Percentiles rank a stretch among this genome's conserved stretches.
phyloP scores from a whole-genome alignment of 129 eudicot genomes.

The Smallanthus sonchifolius region DNA sequence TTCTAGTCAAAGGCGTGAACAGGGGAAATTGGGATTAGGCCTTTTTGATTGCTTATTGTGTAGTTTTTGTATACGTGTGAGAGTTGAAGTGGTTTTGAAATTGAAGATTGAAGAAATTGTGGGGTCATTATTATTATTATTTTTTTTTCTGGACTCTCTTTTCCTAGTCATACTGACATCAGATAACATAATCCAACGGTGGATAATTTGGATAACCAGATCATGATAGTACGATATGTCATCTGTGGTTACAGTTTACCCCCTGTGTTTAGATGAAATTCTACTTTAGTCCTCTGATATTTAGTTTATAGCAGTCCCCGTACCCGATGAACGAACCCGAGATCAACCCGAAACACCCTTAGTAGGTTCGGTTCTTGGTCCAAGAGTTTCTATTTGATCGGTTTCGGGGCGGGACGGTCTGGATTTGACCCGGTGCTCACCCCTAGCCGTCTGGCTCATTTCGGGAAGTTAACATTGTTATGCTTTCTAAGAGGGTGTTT shows the following conservation, averaged over 20 bases:
- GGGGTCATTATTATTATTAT: slow-evolving; percentile 29
- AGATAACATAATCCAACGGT: slow-evolving; percentile 38
- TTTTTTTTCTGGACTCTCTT: background rate
- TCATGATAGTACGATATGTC: slow-evolving; percentile 15
- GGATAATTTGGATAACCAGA: slow-evolving; percentile 23
- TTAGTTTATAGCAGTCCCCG: background rate
- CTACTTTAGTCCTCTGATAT: slow-evolving; percentile 6
- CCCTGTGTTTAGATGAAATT: background rate
- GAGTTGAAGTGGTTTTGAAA: slow-evolving; percentile 17
- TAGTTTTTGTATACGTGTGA: slow-evolving; percentile 20
- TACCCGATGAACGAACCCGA: too few relatives aligned
- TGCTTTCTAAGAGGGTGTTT: too few relatives aligned
- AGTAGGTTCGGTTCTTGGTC: too few relatives aligned
- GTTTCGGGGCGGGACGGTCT: too few relatives aligned
- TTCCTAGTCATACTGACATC: slow-evolving; percentile 10
- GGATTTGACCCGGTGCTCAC: too few relatives aligned
- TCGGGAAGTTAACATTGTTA: too few relatives aligned
- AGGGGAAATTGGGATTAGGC: slow-evolving; percentile 9
- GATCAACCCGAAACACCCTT: too few relatives aligned
- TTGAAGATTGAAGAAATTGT: slow-evolving; percentile 30
- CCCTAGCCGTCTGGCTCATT: too few relatives aligned
- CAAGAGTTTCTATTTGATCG: too few relatives aligned
- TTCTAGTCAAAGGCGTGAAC: slow-evolving; percentile 17
- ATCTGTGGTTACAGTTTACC: background rate
- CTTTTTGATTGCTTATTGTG: slow-evolving; percentile 17